These are phyloP conservation scores for Blastobotrys niveus DNA, from an alignment of 1,139 yeast species.

Conservation along the genomic window DNA sequence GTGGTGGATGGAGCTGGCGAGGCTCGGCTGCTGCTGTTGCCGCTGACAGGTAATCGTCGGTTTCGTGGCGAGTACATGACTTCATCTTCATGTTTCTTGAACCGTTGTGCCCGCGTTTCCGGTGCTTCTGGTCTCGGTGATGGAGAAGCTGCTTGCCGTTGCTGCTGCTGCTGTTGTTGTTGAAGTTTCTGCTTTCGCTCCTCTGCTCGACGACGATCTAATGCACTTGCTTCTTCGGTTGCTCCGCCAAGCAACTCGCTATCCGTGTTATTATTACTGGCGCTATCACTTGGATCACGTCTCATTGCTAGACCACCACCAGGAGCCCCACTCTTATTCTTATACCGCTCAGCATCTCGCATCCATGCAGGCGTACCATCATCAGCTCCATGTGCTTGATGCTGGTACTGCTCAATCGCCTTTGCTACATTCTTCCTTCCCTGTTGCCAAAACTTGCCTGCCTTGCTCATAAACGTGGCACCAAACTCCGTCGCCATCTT, in stretches of 20 bases:
- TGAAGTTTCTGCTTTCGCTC: neutral
- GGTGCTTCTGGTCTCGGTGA: too few species aligned
- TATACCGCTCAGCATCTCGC: constrained; percentile 46
- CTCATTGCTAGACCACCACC: neutral
- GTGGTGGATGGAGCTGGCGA: constrained; percentile 1
- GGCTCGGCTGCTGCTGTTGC: neutral
- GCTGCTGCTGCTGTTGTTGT: neutral
- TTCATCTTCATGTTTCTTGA: neutral
- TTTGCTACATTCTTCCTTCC: constrained; percentile 59
- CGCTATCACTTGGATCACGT: too few species aligned
- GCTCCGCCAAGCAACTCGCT: neutral
- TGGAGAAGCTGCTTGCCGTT: too few species aligned
- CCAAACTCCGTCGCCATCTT: constrained; percentile 57
- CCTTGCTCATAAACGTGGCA: constrained; percentile 55
- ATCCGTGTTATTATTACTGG: too few species aligned
- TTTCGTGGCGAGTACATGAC: constrained; percentile 10
- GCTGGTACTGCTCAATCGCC: constrained; percentile 58
- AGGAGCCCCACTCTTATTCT: neutral
- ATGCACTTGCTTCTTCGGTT: constrained; percentile 5
- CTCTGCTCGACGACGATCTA: neutral
- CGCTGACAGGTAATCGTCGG: constrained; percentile 4
- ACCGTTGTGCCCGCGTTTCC: neutral
- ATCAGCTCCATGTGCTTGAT: constrained; percentile 23
- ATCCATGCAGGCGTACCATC: constrained; percentile 74
- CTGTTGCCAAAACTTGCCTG: constrained; percentile 54